A percentile compares a stretch with the other conserved stretches of the same genome.
phyloP scores from a whole-genome alignment of 179 eudicot genomes.

The Dionaea muscipula region DNA sequence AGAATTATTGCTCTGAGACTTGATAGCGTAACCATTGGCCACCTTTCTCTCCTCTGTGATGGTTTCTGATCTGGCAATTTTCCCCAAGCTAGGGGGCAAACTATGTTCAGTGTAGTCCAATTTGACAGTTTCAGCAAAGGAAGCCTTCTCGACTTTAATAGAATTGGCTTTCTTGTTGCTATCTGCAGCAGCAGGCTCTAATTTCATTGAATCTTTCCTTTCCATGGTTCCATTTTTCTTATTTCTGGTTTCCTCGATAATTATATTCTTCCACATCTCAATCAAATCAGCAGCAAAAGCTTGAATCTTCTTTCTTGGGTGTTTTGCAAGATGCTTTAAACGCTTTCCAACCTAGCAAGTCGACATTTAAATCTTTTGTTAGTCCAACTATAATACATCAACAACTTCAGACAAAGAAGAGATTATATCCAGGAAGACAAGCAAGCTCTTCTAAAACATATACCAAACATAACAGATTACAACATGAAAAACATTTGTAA shows the following conservation, averaged over 20 bases:
- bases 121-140: constrained; percentile 18
- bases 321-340: constrained; percentile 52
- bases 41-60: constrained; percentile 16
- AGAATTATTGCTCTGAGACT: constrained; percentile 15
- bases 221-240: constrained; percentile 33
- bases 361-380: not conserved
- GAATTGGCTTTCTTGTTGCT: constrained; percentile 19
- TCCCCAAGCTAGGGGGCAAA: not conserved
- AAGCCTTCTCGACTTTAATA: constrained; percentile 18
- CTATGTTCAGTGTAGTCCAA: constrained; percentile 13
- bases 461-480: too few species aligned
- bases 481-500: too few species aligned
- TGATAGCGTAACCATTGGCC: constrained; percentile 15
- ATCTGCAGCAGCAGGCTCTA: constrained; percentile 21
- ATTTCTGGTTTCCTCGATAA: constrained; percentile 37
- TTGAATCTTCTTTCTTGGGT: constrained; percentile 49
- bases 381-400: not conserved
- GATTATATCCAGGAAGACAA: too few species aligned
- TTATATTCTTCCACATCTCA: constrained; percentile 52
- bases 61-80: constrained; percentile 19
- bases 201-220: constrained; percentile 18
- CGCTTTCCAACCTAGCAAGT: constrained; percentile 56
- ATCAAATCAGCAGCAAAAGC: constrained; percentile 42
- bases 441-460: too few species aligned
- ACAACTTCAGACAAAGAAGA: too few species aligned